Evolutionary conservation across 2,329 filamentous ascomycete genomes (phyloP).

Genomic region (Pseudogymnoascus sp.): DNA sequence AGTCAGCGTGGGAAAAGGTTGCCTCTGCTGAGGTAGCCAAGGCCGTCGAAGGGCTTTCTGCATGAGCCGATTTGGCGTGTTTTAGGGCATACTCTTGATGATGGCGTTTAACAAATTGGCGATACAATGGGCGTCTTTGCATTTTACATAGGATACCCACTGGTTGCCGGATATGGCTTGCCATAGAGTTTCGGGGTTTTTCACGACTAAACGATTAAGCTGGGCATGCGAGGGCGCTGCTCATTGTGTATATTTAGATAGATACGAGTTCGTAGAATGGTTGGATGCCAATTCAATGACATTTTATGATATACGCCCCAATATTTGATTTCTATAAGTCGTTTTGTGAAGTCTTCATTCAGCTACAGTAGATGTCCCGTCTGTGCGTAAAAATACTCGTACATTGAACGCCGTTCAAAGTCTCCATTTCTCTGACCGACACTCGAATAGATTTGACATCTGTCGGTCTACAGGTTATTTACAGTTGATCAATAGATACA

Average conservation of each 20-base stretch:
- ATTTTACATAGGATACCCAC: background rate
- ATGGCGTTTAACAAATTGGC: slow-evolving; percentile 6
- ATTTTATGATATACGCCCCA: background rate
- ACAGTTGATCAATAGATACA: background rate
- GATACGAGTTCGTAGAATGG: slow-evolving; percentile 6
- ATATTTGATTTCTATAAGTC: background rate
- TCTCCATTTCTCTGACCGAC: background rate
- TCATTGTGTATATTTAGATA: slow-evolving; percentile 3
- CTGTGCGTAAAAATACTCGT: background rate
- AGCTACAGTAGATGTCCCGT: background rate
- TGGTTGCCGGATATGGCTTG: background rate
- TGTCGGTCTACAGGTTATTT: background rate
- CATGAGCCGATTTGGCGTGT: slow-evolving; percentile 26
- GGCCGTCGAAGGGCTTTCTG: slow-evolving; percentile 53
- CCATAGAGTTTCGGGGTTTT: background rate
- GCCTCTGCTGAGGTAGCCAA: slow-evolving; percentile 70
- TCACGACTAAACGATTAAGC: slow-evolving; percentile 1
- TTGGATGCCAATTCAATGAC: slow-evolving; percentile 7
- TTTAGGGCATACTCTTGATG: slow-evolving; percentile 3
- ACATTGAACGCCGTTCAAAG: background rate
- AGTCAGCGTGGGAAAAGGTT: slow-evolving; percentile 64
- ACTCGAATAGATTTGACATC: background rate
- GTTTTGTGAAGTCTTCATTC: background rate
- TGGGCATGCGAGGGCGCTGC: background rate
- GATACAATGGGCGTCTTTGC: slow-evolving; percentile 1